Evolutionary conservation across 1,284 basidiomycete species (phyloP).

Genomic region (Ceratobasidium sp.): DNA sequence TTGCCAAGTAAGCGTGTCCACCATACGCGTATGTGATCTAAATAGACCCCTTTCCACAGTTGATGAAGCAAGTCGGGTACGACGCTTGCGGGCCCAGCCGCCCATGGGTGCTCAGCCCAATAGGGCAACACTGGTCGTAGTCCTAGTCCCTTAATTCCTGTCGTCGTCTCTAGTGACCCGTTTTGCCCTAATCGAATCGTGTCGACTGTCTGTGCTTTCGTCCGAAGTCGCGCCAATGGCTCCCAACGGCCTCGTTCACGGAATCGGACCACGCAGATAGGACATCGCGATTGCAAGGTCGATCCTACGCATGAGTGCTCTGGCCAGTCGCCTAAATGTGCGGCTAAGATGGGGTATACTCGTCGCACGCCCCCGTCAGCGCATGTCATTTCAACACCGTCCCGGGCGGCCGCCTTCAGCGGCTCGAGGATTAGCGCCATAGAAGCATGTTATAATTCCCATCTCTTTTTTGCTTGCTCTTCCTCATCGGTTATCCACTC

Average conservation of each 20-base stretch:
- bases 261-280: background rate
- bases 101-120: constrained; percentile 47
- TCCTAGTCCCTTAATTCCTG: background rate
- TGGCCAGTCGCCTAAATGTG: constrained; percentile 48
- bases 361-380: constrained; percentile 40
- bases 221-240: background rate
- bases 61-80: constrained; percentile 52
- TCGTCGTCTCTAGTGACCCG: background rate
- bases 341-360: constrained; percentile 45
- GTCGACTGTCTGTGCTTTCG: background rate
- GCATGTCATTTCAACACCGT: constrained; percentile 43
- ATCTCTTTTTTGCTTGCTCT: background rate
- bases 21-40: constrained; percentile 48
- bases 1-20: constrained; percentile 27
- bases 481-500: background rate
- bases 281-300: constrained; percentile 14
- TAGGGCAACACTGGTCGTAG: constrained; percentile 45
- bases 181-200: background rate
- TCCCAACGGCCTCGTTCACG: background rate
- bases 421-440: constrained; percentile 45
- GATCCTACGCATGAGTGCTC: constrained; percentile 46
- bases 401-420: constrained; percentile 32
- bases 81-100: constrained; percentile 1
- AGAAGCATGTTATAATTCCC: constrained; percentile 46
- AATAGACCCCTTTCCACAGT: constrained; percentile 53